These are phyloP conservation scores for Pyricularia sp. DNA, from an alignment of 2,329 filamentous ascomycete genomes.

Conservation along the genomic window DNA sequence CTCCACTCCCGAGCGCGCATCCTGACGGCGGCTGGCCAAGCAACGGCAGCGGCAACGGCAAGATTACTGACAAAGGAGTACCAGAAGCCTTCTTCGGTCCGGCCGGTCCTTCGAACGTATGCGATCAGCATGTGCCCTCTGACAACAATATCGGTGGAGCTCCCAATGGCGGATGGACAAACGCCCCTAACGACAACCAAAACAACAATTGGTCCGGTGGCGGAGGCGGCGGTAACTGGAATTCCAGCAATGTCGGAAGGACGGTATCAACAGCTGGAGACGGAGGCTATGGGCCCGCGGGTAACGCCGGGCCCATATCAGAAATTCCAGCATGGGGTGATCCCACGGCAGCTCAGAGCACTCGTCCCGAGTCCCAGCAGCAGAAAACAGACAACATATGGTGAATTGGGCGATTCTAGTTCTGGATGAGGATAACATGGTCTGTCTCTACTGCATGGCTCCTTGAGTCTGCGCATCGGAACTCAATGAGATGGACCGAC, in stretches of 20 bases:
- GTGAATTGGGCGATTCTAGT: neutral
- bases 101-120: neutral
- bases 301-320: neutral
- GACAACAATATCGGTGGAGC: slow-evolving; percentile 1
- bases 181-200: slow-evolving; percentile 1
- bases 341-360: slow-evolving; percentile 11
- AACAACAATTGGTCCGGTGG: slow-evolving; percentile 1
- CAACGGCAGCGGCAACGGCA: neutral
- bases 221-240: neutral
- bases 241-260: neutral
- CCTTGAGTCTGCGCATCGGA: too few relatives aligned
- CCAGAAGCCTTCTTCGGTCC: neutral
- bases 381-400: neutral
- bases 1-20: neutral
- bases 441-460: too few relatives aligned
- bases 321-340: slow-evolving; percentile 9
- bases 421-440: neutral
- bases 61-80: neutral
- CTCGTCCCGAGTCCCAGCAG: neutral
- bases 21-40: neutral
- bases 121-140: neutral
- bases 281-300: slow-evolving; percentile 1
- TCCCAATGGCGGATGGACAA: neutral
- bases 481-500: too few relatives aligned
- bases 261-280: slow-evolving; percentile 3